A percentile compares a stretch with the other conserved stretches of the same genome.
Evolutionary conservation across 2,329 filamentous ascomycete species (phyloP).

Genomic region (Botrytis squamosa): DNA sequence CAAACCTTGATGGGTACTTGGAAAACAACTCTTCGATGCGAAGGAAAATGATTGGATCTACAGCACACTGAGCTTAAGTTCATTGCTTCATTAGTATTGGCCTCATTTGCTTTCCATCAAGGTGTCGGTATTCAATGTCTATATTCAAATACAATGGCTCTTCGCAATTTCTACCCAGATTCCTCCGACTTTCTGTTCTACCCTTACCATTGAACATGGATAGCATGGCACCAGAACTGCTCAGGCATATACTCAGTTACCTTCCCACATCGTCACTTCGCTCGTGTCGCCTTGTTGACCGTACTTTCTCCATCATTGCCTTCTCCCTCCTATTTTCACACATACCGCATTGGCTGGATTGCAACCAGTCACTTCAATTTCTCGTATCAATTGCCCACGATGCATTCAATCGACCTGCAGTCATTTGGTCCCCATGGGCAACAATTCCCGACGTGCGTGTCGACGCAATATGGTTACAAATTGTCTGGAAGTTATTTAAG

Average conservation of each 20-base stretch:
- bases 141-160: neutral
- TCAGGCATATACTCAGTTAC: constrained; percentile 26
- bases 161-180: neutral
- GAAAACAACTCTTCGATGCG: neutral
- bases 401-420: neutral
- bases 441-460: constrained; percentile 22
- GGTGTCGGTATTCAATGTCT: neutral
- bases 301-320: constrained; percentile 24
- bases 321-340: constrained; percentile 26
- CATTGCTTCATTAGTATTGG: neutral
- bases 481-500: constrained; percentile 28
- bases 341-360: constrained; percentile 27
- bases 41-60: neutral
- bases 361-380: constrained; percentile 7
- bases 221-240: constrained; percentile 27
- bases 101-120: neutral
- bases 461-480: constrained; percentile 23
- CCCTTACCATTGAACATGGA: constrained; percentile 20
- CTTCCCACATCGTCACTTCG: constrained; percentile 25
- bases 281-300: constrained; percentile 25
- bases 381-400: constrained; percentile 5
- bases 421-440: constrained; percentile 21
- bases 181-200: neutral
- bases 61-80: neutral
- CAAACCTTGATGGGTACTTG: neutral